Base-by-base conservation (phyloP, 2,329 filamentous ascomycete genomes). In the Ascocoryne sarcoides region DNA sequence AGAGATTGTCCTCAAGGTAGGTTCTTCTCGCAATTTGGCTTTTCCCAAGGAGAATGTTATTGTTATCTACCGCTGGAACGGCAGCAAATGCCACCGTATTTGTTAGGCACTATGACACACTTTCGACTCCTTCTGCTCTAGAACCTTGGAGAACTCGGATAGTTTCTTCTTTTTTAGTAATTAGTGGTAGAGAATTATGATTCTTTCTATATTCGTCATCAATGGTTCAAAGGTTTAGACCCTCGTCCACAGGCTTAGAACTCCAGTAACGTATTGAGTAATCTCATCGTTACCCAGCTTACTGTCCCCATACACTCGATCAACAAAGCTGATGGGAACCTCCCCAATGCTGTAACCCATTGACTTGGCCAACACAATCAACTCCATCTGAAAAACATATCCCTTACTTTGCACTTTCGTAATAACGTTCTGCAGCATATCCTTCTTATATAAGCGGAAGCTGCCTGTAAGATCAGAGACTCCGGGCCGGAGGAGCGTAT, bases 311-410 rank as follows among this genome's bases (percentile, higher is more conserved):
- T 95, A 98, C 34, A 98, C 65, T 42, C 92, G 79, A 63, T 98
- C 93, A 30, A 96, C 92, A 62, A 98, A 98, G 17, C 78, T 85
- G 53, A 98, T 98, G 10, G 92, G 92, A 46, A 95, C 90, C 71
- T 98, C 92, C 12, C 85, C 86, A 21, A 98, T 90, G 28, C 81
- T 84, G 68, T 78, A 94, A 1, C 92, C 90, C 85, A 95, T 89
- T 12, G 84, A 85, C 76, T 95, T 95, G 23, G 92, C 92, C 47
- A 89, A 75, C 7, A 96, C 90, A 82, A 95, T 96, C 79, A 98
- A 84, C 73, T 95, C 90, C 92, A 98, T 98, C 77, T 98, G 92
- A 73, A 98, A 98, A 30, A 84, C 90, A 64, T 96, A 98, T 2
- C 92, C 92, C 69, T 96, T 95, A 62, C 86, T 92, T 72, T 95